Percentiles rank a stretch among this genome's conserved stretches.
Evolutionary conservation across 768 basidiomycete species (phyloP).

Genomic region (Podaxis pistillaris): DNA sequence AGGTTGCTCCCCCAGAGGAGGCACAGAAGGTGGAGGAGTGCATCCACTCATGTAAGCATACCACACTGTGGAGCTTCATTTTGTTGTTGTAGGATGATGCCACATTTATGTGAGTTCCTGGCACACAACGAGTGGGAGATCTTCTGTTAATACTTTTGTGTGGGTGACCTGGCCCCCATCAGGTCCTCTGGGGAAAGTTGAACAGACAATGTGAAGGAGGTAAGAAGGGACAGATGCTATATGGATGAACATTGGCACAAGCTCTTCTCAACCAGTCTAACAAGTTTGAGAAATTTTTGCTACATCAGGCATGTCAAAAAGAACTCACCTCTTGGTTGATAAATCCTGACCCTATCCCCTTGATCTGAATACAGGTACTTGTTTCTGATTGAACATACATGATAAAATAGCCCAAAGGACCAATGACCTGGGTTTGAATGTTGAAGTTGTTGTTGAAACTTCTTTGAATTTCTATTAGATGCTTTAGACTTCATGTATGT

Average conservation of each 20-base stretch:
- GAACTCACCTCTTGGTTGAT: constrained; percentile 52
- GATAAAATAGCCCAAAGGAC: constrained; percentile 93
- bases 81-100: constrained; percentile 66
- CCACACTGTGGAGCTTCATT: constrained; percentile 80
- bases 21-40: constrained; percentile 46
- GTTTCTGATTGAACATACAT: constrained; percentile 98
- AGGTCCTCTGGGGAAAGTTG: constrained; percentile 51
- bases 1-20: constrained; percentile 44
- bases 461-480: too few relatives aligned
- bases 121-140: constrained; percentile 85
- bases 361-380: constrained; percentile 94
- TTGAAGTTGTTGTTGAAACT: constrained; percentile 69
- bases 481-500: too few relatives aligned
- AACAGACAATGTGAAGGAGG: background rate
- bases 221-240: constrained; percentile 64
- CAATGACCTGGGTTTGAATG: constrained; percentile 95
- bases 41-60: constrained; percentile 66
- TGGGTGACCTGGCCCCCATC: constrained; percentile 85
- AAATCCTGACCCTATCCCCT: constrained; percentile 92
- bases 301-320: background rate
- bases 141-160: constrained; percentile 85
- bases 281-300: background rate
- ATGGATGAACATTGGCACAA: constrained; percentile 90
- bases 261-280: constrained; percentile 80
- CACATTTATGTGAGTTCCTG: constrained; percentile 85